Conservation (phyloP, 371 early-diverging fungal species). For the Circinella minor region DNA sequence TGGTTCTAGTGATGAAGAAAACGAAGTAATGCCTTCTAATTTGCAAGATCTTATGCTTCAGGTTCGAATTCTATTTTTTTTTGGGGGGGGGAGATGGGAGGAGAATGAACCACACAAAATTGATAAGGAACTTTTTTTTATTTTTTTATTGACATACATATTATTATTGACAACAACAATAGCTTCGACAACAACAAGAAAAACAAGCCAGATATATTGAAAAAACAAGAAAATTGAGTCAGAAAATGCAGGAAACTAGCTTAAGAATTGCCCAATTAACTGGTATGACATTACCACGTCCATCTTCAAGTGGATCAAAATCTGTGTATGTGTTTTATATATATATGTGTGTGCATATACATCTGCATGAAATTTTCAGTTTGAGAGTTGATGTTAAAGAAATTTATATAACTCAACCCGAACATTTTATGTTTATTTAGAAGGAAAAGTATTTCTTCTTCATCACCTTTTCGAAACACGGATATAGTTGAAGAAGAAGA, state of each 20-base stretch:
- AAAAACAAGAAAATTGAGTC: constrained; percentile 15
- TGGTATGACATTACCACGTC: not conserved
- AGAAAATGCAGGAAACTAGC: constrained; percentile 15
- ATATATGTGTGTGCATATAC: too few species aligned
- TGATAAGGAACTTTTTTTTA: not conserved
- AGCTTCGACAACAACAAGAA: constrained; percentile 23
- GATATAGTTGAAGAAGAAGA: not conserved
- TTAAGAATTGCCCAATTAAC: constrained; percentile 18
- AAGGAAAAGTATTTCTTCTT: not conserved
- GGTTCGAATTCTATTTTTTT: constrained; percentile 1
- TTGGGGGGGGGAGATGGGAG: not conserved
- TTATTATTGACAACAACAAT: not conserved
- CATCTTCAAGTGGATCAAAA: too few species aligned
- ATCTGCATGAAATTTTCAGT: too few species aligned
- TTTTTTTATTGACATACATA: not conserved
- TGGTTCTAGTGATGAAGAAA: constrained; percentile 9
- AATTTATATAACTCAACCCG: too few species aligned
- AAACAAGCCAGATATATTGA: constrained; percentile 26
- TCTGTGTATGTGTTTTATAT: too few species aligned
- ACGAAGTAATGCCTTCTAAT: constrained; percentile 10
- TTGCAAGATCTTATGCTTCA: constrained; percentile 21
- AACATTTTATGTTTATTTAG: too few species aligned
- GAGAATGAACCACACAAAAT: not conserved
- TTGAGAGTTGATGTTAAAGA: too few species aligned
- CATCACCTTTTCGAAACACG: not conserved